phyloP scores from a whole-genome alignment of 257 asterid genomes.

The Anisodus acutangulus region DNA sequence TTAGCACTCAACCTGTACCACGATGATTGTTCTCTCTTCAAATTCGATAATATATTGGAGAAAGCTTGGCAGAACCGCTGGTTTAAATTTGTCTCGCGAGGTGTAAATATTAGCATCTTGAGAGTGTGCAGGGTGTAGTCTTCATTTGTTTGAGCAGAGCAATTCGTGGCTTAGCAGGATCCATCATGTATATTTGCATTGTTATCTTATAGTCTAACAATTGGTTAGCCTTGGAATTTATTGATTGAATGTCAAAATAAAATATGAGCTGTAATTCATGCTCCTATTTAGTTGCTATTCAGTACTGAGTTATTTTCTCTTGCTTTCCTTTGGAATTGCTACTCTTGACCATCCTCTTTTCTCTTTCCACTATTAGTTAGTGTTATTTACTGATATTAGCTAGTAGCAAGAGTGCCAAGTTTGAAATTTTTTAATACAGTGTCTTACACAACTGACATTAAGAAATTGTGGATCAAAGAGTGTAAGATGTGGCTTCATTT shows the following conservation, averaged over 20 bases:
- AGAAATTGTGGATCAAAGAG: no score
- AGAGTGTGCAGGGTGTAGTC: slow-evolving; percentile 31
- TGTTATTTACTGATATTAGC: background rate
- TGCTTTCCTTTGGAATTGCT: background rate
- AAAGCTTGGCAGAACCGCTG: background rate
- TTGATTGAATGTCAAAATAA: slow-evolving; percentile 22
- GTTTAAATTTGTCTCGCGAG: background rate
- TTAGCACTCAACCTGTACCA: slow-evolving; percentile 14
- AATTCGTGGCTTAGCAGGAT: background rate
- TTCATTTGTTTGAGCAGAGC: slow-evolving; percentile 32
- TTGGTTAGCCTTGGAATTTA: slow-evolving; percentile 12
- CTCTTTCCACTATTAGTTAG: background rate
- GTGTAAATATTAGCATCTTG: slow-evolving; percentile 34
- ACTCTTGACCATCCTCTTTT: background rate
- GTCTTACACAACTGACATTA: no score
- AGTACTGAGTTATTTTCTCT: background rate
- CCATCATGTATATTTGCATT: slow-evolving; percentile 18
- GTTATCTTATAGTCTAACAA: background rate
- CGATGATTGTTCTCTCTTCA: background rate
- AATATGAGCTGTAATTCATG: slow-evolving; percentile 9
- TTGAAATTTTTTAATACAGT: no score
- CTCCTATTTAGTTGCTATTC: background rate
- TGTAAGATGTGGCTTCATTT: no score
- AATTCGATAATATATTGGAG: background rate
- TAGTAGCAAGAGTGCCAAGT: background rate